Base-by-base conservation (phyloP, 495 filamentous ascomycete genomes). In the Astrothelium subdiscretum region DNA sequence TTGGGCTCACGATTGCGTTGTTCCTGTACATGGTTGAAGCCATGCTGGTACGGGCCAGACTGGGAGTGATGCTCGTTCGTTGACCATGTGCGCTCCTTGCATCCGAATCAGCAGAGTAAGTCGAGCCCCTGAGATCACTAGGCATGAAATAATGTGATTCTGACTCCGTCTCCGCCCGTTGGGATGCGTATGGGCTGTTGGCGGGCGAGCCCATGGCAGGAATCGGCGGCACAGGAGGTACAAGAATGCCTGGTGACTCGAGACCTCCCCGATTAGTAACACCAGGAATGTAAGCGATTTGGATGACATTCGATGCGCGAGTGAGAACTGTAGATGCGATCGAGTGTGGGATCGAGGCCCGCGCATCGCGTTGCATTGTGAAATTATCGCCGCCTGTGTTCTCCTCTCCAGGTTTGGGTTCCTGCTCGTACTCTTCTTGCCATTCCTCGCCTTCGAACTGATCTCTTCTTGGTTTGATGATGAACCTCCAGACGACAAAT, bases 231-330 rank as follows among this genome's bases (percentile, higher is more conserved):
- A 98, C 91, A 0, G 94, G 94, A 29, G 91, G 92, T 20, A 95
- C 86, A 35, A 95, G 81, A n/a, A 90, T 77, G 35, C 85, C 86
- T 10, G 91, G 90, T 1, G 89, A 91, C 31, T 88, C 83, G 11
- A 89, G 88, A 1, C 87, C 84, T 3, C 91, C 91, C 54, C 94
- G 83, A 75, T 97, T 97, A 61, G 91, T 97, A 70, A 97, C 92
- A 52, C 94, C 94, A 57, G 94, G 94, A 66, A 98, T 97, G 73
- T 97, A 98, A 51, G 95, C 94, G 72, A 98, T 98, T 75, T 97
- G 94, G 64, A 98, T 98, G 71, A 98, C 90, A 76, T 98, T 97
- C 63, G 92, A 97, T 51, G 94, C 94, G 54, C 94, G 87, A 5
- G 94, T 97, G 60, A 96, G 84, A 60, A 97, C 90, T 58, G 92